These are phyloP conservation scores for Paracamarosporium sp. DNA, from an alignment of 2,329 filamentous ascomycete species.

Conservation along the genomic window DNA sequence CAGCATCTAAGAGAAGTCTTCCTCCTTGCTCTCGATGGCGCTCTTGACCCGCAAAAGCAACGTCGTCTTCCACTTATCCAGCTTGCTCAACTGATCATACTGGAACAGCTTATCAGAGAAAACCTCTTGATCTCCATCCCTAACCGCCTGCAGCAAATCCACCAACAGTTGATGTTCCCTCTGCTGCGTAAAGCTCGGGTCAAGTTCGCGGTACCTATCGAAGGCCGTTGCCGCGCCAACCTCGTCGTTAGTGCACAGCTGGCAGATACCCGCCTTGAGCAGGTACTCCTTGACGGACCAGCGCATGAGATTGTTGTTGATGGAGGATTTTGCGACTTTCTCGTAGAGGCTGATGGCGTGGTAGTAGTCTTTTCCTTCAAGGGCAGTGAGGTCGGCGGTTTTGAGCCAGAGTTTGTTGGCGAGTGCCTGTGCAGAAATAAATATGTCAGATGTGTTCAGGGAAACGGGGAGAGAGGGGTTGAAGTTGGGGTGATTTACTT, in stretches of 20 bases:
- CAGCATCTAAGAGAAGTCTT: constrained; percentile 67
- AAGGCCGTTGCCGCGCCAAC: constrained; percentile 81
- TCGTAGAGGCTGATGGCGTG: constrained; percentile 67
- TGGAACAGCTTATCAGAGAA: constrained; percentile 88
- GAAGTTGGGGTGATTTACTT: constrained; percentile 27
- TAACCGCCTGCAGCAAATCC: constrained; percentile 77
- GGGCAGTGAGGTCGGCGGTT: constrained; percentile 83
- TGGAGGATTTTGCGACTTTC: constrained; percentile 76
- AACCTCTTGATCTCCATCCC: constrained; percentile 78
- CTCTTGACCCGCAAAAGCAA: constrained; percentile 84
- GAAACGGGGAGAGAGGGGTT: constrained; percentile 9
- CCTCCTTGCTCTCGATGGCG: constrained; percentile 73
- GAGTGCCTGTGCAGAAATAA: constrained; percentile 57
- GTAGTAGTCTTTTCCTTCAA: constrained; percentile 77
- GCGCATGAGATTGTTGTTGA: constrained; percentile 78
- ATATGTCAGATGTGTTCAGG: constrained; percentile 30
- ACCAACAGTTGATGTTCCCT: constrained; percentile 82
- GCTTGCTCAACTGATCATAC: constrained; percentile 89
- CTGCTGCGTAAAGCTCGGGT: constrained; percentile 70
- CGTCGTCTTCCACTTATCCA: constrained; percentile 97
- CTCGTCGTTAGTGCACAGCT: constrained; percentile 77
- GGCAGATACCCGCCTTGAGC: constrained; percentile 91
- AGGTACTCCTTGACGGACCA: constrained; percentile 87
- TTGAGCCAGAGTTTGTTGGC: constrained; percentile 95
- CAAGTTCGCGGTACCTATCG: constrained; percentile 78